These are phyloP conservation scores for Astrephomene gubernaculifera DNA, from an alignment of 139 green algal genomes.

Conservation along the genomic window DNA sequence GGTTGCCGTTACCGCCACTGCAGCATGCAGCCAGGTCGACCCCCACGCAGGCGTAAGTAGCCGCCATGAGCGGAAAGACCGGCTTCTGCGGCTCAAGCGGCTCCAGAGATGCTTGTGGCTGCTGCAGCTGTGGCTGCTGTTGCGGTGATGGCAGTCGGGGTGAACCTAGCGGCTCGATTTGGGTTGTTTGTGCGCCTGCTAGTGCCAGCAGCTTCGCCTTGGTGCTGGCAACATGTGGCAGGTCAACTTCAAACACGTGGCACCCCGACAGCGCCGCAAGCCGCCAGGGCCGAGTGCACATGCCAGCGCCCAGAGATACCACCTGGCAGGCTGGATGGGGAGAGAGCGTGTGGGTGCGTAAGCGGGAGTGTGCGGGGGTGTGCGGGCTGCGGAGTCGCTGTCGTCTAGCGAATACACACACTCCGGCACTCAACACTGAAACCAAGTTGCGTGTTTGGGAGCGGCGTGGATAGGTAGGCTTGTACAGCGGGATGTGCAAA, in stretches of 20 bases:
- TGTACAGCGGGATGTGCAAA: neutral
- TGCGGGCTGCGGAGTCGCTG: neutral
- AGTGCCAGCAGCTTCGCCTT: conserved; percentile 40
- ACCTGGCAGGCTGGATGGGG: conserved; percentile 53
- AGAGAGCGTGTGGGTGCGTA: too few species aligned
- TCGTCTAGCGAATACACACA: neutral
- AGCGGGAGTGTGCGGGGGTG: too few species aligned
- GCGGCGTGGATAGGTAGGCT: neutral
- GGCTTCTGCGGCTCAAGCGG: neutral
- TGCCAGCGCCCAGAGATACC: conserved; percentile 60
- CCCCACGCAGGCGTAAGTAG: conserved; percentile 25
- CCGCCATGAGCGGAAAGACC: conserved; percentile 10
- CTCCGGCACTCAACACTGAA: neutral
- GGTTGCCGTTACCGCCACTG: too few species aligned
- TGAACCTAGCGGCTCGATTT: neutral
- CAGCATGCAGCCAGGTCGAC: conserved; percentile 40
- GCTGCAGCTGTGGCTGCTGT: neutral
- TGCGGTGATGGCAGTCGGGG: neutral
- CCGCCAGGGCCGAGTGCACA: conserved; percentile 63
- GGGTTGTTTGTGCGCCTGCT: conserved; percentile 13
- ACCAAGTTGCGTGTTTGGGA: neutral
- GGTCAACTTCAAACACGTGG: conserved; percentile 52
- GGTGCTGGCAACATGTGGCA: conserved; percentile 23
- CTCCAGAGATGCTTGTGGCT: neutral
- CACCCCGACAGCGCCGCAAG: conserved; percentile 11